A percentile compares a stretch with the other conserved stretches of the same genome.
Evolutionary conservation across 2,329 filamentous ascomycete species (phyloP).

Genomic region (Colletotrichum filicis): DNA sequence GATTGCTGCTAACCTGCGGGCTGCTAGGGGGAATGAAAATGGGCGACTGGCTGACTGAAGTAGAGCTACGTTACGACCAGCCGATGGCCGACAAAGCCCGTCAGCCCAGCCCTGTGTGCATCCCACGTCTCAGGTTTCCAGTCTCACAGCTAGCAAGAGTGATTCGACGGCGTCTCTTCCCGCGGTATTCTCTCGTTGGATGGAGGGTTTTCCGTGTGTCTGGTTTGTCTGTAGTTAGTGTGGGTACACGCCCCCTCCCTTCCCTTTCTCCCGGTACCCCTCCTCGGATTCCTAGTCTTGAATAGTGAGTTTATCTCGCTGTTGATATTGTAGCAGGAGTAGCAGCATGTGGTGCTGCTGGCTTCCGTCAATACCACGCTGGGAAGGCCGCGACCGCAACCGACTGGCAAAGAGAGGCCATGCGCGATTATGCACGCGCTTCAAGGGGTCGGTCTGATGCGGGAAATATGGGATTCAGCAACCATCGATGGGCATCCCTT

Average conservation of each 20-base stretch:
- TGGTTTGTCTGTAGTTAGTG: not conserved
- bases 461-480: not conserved
- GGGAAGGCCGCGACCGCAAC: not conserved
- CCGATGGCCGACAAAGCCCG: not conserved
- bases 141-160: not conserved
- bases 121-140: conserved; percentile 2
- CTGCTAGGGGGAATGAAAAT: not conserved
- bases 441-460: not conserved
- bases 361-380: not conserved
- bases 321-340: not conserved
- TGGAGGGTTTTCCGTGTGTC: not conserved
- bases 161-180: not conserved
- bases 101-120: conserved; percentile 27
- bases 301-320: not conserved
- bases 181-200: not conserved
- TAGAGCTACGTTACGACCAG: not conserved
- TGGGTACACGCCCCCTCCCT: not conserved
- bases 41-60: conserved; percentile 1
- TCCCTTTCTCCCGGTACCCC: not conserved
- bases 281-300: not conserved
- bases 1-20: not conserved
- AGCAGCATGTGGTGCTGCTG: not conserved
- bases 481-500: not conserved
- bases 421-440: conserved; percentile 5
- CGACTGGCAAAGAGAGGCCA: not conserved